These are phyloP conservation scores for Margaritispora aquatica DNA, from an alignment of 495 filamentous ascomycete genomes.

Conservation along the genomic window DNA sequence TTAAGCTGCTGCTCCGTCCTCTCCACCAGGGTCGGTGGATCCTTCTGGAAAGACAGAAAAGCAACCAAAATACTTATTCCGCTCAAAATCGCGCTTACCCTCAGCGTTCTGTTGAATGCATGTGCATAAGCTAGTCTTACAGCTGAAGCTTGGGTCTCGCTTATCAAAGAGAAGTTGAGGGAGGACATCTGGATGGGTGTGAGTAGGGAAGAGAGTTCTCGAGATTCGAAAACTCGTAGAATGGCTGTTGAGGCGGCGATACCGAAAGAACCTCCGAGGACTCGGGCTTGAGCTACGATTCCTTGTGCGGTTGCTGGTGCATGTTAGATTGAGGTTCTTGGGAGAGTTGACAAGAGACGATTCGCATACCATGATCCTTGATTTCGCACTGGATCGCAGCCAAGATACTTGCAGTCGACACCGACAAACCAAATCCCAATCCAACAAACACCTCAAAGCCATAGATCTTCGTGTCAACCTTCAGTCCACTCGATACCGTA, in stretches of 20 bases:
- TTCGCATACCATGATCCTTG: slow-evolving; percentile 30
- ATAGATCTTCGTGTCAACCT: slow-evolving; percentile 24
- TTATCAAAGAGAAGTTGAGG: slow-evolving; percentile 14
- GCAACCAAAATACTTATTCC: slow-evolving; percentile 7
- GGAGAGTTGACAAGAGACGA: slow-evolving; percentile 40
- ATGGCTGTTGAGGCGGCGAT: slow-evolving; percentile 44
- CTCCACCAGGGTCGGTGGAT: slow-evolving; percentile 6
- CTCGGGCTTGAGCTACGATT: slow-evolving; percentile 41
- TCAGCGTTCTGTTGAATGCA: slow-evolving; percentile 14
- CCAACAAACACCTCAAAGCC: slow-evolving; percentile 29
- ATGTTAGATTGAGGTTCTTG: slow-evolving; percentile 38
- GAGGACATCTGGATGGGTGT: slow-evolving; percentile 21
- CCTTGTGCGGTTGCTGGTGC: slow-evolving; percentile 44
- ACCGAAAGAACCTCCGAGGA: slow-evolving; percentile 49
- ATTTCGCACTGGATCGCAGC: slow-evolving; percentile 10
- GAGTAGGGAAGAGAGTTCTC: slow-evolving; percentile 14
- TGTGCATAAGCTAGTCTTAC: slow-evolving; percentile 16
- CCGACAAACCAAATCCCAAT: slow-evolving; percentile 26
- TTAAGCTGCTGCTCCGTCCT: slow-evolving; percentile 7
- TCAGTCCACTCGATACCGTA: slow-evolving; percentile 19
- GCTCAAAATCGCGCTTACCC: slow-evolving; percentile 4
- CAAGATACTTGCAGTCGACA: slow-evolving; percentile 10
- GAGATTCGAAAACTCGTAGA: slow-evolving; percentile 26
- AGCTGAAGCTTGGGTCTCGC: slow-evolving; percentile 1
- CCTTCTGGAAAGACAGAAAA: not conserved